Conservation (phyloP, 2,329 filamentous ascomycete genomes). For the Knufia petricola region DNA sequence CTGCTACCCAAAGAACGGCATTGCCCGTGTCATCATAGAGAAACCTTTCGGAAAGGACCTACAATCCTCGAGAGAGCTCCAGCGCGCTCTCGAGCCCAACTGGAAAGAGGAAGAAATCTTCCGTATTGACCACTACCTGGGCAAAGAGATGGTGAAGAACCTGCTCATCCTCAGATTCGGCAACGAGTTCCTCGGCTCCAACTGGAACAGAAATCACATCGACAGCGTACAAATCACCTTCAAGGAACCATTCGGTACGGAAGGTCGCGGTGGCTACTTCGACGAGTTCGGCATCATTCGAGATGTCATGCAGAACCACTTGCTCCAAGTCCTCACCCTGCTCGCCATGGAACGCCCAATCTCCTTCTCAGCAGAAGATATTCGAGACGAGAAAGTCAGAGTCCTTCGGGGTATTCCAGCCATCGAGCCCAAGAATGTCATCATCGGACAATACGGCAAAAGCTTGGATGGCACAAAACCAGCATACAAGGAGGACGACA, state of each 20-base stretch:
- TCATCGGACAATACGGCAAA: conserved; percentile 96
- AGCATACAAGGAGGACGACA: conserved; percentile 97
- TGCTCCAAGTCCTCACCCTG: conserved; percentile 90
- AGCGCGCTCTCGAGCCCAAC: conserved; percentile 88
- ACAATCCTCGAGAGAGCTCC: conserved; percentile 82
- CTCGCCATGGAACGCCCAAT: conserved; percentile 97
- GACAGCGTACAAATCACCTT: conserved; percentile 99
- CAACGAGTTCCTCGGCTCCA: conserved; percentile 96
- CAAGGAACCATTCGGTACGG: conserved; percentile 98
- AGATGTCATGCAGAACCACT: conserved; percentile 99
- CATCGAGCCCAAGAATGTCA: conserved; percentile 98
- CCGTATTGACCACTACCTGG: conserved; percentile 98
- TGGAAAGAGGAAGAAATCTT: conserved; percentile 99
- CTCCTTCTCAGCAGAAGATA: conserved; percentile 95
- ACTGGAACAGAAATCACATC: conserved; percentile 98
- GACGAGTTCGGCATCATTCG: conserved; percentile 99
- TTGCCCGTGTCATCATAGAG: conserved; percentile 94
- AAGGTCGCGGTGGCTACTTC: conserved; percentile 96
- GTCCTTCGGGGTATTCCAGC: conserved; percentile 86
- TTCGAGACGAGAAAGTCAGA: conserved; percentile 94
- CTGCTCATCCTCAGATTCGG: conserved; percentile 95
- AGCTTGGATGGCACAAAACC: conserved; percentile 95
- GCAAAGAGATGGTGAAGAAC: conserved; percentile 99
- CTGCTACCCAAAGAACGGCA: conserved; percentile 85
- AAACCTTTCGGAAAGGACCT: conserved; percentile 99